These are phyloP conservation scores for Scheffersomyces segobiensis DNA, from an alignment of 1,139 yeast genomes.

Conservation along the genomic window DNA sequence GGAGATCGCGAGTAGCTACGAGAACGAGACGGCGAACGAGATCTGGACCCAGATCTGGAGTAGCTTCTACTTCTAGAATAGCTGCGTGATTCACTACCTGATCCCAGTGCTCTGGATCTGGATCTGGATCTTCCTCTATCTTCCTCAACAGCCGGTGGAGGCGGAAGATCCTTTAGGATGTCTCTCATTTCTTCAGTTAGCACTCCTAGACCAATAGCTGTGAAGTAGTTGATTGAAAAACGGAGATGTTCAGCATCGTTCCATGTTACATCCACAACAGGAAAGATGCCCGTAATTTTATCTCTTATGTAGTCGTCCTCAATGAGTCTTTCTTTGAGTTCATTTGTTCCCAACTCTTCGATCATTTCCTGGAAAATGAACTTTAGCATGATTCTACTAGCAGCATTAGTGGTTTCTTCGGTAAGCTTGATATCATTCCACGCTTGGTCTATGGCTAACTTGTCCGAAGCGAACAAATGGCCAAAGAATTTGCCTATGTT, in stretches of 20 bases:
- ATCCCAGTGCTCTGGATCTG: slow-evolving; percentile 14
- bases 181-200: slow-evolving; percentile 82
- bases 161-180: slow-evolving; percentile 41
- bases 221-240: slow-evolving; percentile 86
- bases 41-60: neutral
- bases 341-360: slow-evolving; percentile 68
- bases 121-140: slow-evolving; percentile 18
- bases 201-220: slow-evolving; percentile 87
- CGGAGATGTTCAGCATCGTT: slow-evolving; percentile 59
- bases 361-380: slow-evolving; percentile 79
- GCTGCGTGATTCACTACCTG: slow-evolving; percentile 3
- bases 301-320: slow-evolving; percentile 50
- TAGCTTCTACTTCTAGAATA: neutral
- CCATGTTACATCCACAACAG: slow-evolving; percentile 36
- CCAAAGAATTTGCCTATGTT: slow-evolving; percentile 89
- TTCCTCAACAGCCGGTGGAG: slow-evolving; percentile 17
- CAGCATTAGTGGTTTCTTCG: slow-evolving; percentile 73
- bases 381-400: slow-evolving; percentile 80
- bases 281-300: slow-evolving; percentile 52
- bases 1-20: slow-evolving; percentile 5
- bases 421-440: slow-evolving; percentile 67
- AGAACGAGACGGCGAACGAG: neutral
- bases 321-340: slow-evolving; percentile 48
- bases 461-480: slow-evolving; percentile 72
- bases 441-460: slow-evolving; percentile 43